These are phyloP conservation scores for Castanea crenata DNA, from an alignment of 306 rosid genomes.

Conservation along the genomic window DNA sequence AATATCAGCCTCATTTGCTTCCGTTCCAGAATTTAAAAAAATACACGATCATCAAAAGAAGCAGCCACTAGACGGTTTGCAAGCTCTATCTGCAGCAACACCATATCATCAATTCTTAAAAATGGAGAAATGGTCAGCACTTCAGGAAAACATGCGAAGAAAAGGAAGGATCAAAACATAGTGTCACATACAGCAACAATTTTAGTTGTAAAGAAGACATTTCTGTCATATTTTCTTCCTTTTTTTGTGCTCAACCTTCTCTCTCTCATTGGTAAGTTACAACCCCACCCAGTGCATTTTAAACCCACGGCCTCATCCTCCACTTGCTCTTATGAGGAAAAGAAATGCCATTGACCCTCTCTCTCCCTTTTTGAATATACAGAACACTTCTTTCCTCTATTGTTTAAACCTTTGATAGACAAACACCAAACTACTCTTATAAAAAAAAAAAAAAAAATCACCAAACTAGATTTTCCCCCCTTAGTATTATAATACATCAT, in stretches of 20 bases:
- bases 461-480: neutral
- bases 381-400: neutral
- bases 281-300: too few species aligned
- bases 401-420: neutral
- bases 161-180: too few species aligned
- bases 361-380: neutral
- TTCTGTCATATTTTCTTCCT: neutral
- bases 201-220: neutral
- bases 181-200: neutral
- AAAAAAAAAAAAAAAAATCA: neutral
- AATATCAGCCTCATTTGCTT: constrained; percentile 93
- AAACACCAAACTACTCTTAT: neutral
- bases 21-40: constrained; percentile 87
- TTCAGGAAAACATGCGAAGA: too few species aligned
- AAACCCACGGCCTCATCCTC: too few species aligned
- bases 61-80: constrained; percentile 64
- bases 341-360: neutral
- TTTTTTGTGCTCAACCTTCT: neutral
- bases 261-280: neutral
- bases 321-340: too few species aligned
- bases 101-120: neutral
- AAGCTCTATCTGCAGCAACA: constrained; percentile 67
- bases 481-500: too few species aligned
- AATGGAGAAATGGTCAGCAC: too few species aligned
- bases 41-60: constrained; percentile 90